These are phyloP conservation scores for Flaveria ramosissima DNA, from an alignment of 129 eudicot species.

Conservation along the genomic window DNA sequence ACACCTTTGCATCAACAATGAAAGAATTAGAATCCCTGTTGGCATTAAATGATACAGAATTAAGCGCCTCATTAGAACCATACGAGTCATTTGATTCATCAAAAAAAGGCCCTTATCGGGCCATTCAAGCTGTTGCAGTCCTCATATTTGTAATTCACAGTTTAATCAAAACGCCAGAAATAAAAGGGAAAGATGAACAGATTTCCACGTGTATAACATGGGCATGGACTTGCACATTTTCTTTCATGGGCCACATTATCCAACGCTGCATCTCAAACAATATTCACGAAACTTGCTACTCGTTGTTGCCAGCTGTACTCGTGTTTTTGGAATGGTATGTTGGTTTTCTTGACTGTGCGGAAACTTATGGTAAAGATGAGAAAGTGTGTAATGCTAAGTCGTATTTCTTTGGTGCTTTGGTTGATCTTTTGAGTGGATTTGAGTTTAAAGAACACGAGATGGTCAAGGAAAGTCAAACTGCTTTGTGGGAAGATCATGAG, in stretches of 20 bases:
- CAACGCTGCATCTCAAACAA: slow-evolving; percentile 51
- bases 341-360: slow-evolving; percentile 45
- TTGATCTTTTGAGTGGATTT: slow-evolving; percentile 58
- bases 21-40: slow-evolving; percentile 59
- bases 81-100: slow-evolving; percentile 61
- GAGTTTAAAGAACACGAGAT: slow-evolving; percentile 25
- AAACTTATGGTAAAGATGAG: slow-evolving; percentile 47
- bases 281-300: slow-evolving; percentile 31
- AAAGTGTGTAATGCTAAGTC: slow-evolving; percentile 56
- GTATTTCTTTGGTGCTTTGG: slow-evolving; percentile 68
- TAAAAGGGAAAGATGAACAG: slow-evolving; percentile 34
- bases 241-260: slow-evolving; percentile 68
- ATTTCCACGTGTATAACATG: slow-evolving; percentile 38
- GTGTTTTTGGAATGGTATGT: slow-evolving; percentile 84
- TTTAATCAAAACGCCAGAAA: slow-evolving; percentile 37
- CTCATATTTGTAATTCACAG: slow-evolving; percentile 60
- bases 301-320: slow-evolving; percentile 62
- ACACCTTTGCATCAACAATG: slow-evolving; percentile 62
- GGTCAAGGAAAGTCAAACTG: slow-evolving; percentile 35
- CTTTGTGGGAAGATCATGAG: slow-evolving; percentile 97
- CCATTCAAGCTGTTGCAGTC: slow-evolving; percentile 64
- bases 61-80: slow-evolving; percentile 55
- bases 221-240: slow-evolving; percentile 64
- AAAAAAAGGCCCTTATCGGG: slow-evolving; percentile 84
- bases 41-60: slow-evolving; percentile 47